These are phyloP conservation scores for Novymonas esmeraldas DNA, from an alignment of 208 protist genomes.

Conservation along the genomic window DNA sequence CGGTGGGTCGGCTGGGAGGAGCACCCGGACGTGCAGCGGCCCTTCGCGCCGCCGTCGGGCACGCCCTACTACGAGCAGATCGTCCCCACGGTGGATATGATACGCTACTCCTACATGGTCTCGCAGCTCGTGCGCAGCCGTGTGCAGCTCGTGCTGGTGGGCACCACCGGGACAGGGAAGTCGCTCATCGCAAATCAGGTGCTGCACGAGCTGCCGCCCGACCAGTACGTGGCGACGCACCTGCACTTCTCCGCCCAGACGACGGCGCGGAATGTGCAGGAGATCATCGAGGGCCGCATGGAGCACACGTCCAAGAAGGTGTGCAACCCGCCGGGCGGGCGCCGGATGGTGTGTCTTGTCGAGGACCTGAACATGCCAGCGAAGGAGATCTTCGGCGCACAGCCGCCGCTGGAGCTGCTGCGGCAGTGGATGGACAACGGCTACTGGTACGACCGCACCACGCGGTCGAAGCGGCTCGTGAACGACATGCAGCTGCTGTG, in stretches of 20 bases:
- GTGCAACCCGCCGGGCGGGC: conserved; percentile 94
- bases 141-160: conserved; percentile 94
- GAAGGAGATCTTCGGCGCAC: conserved; percentile 97
- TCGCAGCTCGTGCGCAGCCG: conserved; percentile 85
- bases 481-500: conserved; percentile 97
- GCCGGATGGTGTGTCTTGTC: conserved; percentile 96
- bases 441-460: conserved; percentile 97
- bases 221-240: conserved; percentile 88
- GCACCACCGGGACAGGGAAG: conserved; percentile 97
- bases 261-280: conserved; percentile 92
- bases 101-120: conserved; percentile 96
- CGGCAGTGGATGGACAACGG: conserved; percentile 97
- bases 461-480: conserved; percentile 92
- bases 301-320: conserved; percentile 97
- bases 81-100: conserved; percentile 98
- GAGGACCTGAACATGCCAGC: conserved; percentile 99
- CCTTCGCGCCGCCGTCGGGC: conserved; percentile 80
- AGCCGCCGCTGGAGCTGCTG: conserved; percentile 97
- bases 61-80: conserved; percentile 96
- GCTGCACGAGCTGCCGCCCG: conserved; percentile 75
- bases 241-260: conserved; percentile 98
- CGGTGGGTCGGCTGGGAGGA: conserved; percentile 96
- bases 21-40: conserved; percentile 82
- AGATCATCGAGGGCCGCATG: conserved; percentile 96
- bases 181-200: conserved; percentile 92